phyloP scores from a whole-genome alignment of 352 stramenopile species.

The Phytophthora palmivora region DNA sequence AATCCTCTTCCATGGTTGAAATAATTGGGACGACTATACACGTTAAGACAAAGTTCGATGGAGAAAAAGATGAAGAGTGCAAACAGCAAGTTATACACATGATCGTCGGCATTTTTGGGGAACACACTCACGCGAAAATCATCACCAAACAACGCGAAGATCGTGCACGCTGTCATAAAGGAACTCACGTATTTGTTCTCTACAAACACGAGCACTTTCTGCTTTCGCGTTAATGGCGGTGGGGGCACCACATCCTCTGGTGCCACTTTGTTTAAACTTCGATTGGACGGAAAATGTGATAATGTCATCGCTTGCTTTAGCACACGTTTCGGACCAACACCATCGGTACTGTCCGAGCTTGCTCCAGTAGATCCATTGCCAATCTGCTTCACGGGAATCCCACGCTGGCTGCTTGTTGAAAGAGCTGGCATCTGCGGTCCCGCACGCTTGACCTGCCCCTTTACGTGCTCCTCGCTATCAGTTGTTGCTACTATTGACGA shows the following conservation, averaged over 20 bases:
- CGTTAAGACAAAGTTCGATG: slow-evolving; percentile 68
- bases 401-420: slow-evolving; percentile 37
- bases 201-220: slow-evolving; percentile 59
- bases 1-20: slow-evolving; percentile 79
- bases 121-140: slow-evolving; percentile 82
- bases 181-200: slow-evolving; percentile 79
- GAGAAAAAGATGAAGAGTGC: slow-evolving; percentile 80
- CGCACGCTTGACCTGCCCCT: slow-evolving; percentile 21
- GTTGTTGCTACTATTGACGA: slow-evolving; percentile 41
- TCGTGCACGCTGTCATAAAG: slow-evolving; percentile 76
- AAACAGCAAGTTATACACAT: slow-evolving; percentile 86
- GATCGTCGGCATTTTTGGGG: slow-evolving; percentile 63
- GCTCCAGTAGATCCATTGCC: slow-evolving; percentile 10
- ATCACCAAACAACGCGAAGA: slow-evolving; percentile 90
- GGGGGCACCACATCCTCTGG: slow-evolving; percentile 57
- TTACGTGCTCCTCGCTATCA: slow-evolving; percentile 35
- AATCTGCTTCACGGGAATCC: slow-evolving; percentile 36
- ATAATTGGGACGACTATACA: slow-evolving; percentile 82
- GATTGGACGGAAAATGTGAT: slow-evolving; percentile 48
- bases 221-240: slow-evolving; percentile 41
- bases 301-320: slow-evolving; percentile 46
- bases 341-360: slow-evolving; percentile 22
- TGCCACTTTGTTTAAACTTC: slow-evolving; percentile 72
- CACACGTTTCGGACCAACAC: slow-evolving; percentile 34
- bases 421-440: slow-evolving; percentile 44